A percentile compares a stretch with the other conserved stretches of the same genome.
Conservation (phyloP, 768 basidiomycete genomes). For the Inosperma sp. region DNA sequence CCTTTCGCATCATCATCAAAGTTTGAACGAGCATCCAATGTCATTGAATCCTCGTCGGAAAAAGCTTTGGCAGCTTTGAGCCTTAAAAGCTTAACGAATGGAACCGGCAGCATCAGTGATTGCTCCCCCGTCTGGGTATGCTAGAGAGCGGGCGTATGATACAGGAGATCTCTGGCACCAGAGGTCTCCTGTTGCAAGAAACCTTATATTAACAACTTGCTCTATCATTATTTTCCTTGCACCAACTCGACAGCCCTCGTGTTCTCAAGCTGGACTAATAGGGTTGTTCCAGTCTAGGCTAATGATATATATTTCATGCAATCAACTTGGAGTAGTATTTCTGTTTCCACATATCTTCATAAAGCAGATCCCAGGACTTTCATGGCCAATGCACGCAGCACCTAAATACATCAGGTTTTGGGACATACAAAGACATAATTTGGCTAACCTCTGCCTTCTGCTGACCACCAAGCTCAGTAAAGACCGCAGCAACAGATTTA, state of each 20-base stretch:
- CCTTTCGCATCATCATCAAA: no score
- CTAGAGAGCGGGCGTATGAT: slow-evolving; percentile 19
- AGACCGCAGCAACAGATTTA: slow-evolving; percentile 87
- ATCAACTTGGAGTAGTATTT: no score
- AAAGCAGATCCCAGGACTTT: slow-evolving; percentile 73
- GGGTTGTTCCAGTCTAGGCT: no score
- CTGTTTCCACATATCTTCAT: no score
- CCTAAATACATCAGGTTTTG: no score
- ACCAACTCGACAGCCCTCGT: no score
- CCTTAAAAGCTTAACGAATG: slow-evolving; percentile 26
- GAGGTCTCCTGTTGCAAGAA: no score
- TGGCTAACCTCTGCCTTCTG: slow-evolving; percentile 82
- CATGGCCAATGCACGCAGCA: slow-evolving; percentile 73
- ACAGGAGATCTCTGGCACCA: slow-evolving; percentile 25
- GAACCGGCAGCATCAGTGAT: slow-evolving; percentile 28
- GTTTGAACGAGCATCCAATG: no score
- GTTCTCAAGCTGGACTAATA: no score
- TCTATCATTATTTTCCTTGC: no score
- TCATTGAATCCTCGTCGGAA: slow-evolving; percentile 16
- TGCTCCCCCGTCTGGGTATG: slow-evolving; percentile 21
- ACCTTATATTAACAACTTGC: no score
- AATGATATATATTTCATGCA: no score
- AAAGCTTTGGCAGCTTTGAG: slow-evolving; percentile 24
- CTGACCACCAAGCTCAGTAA: slow-evolving; percentile 63
- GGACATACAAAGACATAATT: neutral